Evolutionary conservation across 208 protist genomes (phyloP), one percentile per base, ranked within the genome.

Genomic region (Leishmania turanica): DNA sequence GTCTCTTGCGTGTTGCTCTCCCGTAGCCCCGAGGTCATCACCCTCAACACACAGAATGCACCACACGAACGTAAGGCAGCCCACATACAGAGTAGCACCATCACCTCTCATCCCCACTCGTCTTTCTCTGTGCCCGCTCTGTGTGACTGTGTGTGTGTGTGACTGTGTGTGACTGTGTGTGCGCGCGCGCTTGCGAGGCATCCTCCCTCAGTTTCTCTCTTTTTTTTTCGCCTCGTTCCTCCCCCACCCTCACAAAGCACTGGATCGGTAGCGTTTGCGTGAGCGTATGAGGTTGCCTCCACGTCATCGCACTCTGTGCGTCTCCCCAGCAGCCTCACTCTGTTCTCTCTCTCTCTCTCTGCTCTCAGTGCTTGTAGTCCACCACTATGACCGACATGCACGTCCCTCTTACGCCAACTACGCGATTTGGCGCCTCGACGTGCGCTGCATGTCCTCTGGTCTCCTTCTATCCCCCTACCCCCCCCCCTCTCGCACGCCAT

Each of bases 261-360:
- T 9, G 64, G 31, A n/a, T 24, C 2, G 66, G 6, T 71, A 27
- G 8, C 34, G 21, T n/a, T 7, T 71, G 42, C 24, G 40, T 71
- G 31, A 47, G 66, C 21, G 40, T n/a, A 27, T 45, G 40, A 45
- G 66, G 21, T 42, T 9, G 34, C 40, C 40, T 71, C 13, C 40
- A 45, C 66, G 40, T n/a, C 66, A 45, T 71, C 66, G 40, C 40
- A 42, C 66, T 47, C 40, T 27, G 40, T 27, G 17, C 40, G 34
- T 75, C 21, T 56, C 37, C 53, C 49, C 70, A 34, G 11, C 24
- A 34, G 5, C 37, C 70, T 40, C 34, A 0, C n/a, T 27, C 71
- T 31, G 31, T 21, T 49, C 68, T 76, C 71, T 62, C 64, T 42
- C 64, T 69, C 64, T 40, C 64, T 42, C 64, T 69, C 64, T 40